Percentiles rank a stretch among this genome's conserved stretches.
Evolutionary conservation across 1,139 yeast genomes (phyloP).

Genomic region (Saccharomycopsis hybrid): DNA sequence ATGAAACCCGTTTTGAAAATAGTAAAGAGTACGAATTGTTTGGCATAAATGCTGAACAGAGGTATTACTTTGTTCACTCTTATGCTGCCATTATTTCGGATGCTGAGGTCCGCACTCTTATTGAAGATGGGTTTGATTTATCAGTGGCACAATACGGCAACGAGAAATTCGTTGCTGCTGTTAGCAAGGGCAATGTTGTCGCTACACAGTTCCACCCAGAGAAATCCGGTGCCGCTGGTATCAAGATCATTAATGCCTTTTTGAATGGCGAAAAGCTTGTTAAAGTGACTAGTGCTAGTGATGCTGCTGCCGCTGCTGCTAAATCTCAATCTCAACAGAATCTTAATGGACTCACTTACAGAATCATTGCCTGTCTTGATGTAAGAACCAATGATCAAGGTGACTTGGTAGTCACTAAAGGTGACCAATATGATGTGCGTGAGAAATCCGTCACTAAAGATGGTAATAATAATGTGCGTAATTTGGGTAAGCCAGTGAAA

Average conservation of each 20-base stretch:
- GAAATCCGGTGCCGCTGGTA: conserved; percentile 87
- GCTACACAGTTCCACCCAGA: conserved; percentile 99
- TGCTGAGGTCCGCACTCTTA: conserved; percentile 29
- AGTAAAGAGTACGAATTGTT: conserved; percentile 37
- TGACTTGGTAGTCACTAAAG: conserved; percentile 93
- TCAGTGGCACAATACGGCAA: conserved; percentile 71
- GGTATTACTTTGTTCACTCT: conserved; percentile 93
- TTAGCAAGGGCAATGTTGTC: conserved; percentile 67
- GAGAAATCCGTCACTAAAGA: conserved; percentile 48
- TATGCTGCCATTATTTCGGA: conserved; percentile 63
- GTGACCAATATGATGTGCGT: conserved; percentile 95
- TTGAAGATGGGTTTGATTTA: conserved; percentile 63
- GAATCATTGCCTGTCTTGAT: conserved; percentile 92
- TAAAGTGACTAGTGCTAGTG: conserved; percentile 7
- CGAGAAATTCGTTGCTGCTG: conserved; percentile 80
- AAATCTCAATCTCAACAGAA: conserved; percentile 31
- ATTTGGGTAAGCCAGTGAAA: conserved; percentile 92
- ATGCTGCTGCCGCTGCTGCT: conserved; percentile 22
- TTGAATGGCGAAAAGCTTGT: conserved; percentile 41
- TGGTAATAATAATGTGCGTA: conserved; percentile 57
- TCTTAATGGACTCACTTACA: conserved; percentile 63
- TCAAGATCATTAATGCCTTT: conserved; percentile 67
- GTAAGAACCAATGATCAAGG: conserved; percentile 94
- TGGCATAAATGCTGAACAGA: conserved; percentile 56
- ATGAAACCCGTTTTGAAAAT: conserved; percentile 5